phyloP scores from a whole-genome alignment of 2,329 filamentous ascomycete species.

The Myriosclerotinia scirpicola region DNA sequence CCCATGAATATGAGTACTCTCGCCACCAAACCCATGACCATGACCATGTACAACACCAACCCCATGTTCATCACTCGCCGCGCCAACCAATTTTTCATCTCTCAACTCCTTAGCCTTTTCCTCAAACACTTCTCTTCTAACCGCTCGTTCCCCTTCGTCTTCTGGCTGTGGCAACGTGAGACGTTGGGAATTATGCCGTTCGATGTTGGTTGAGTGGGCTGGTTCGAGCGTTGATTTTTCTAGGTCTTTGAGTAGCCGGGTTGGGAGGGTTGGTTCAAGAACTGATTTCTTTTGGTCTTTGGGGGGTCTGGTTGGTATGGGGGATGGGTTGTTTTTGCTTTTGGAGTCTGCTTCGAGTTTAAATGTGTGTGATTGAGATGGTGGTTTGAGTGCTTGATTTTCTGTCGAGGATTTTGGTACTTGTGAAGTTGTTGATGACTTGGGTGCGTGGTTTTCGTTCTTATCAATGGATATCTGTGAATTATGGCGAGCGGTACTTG shows the following conservation, averaged over 20 bases:
- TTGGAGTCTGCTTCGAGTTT: not conserved
- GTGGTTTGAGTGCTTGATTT: not conserved
- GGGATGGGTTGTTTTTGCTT: not conserved
- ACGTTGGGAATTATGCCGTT: slow-evolving; percentile 31
- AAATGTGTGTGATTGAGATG: not conserved
- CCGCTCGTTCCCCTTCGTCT: slow-evolving; percentile 47
- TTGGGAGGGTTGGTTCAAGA: not conserved
- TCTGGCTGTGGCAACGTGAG: slow-evolving; percentile 35
- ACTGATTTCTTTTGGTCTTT: not conserved
- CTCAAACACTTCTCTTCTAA: slow-evolving; percentile 51
- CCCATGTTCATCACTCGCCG: slow-evolving; percentile 26
- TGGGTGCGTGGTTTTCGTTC: not conserved
- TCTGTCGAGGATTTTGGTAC: too few species aligned
- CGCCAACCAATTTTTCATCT: slow-evolving; percentile 53
- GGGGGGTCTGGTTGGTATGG: not conserved
- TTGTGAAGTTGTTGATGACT: not conserved
- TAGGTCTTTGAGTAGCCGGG: not conserved
- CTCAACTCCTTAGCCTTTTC: slow-evolving; percentile 55
- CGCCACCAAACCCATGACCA: not conserved
- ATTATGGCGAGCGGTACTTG: slow-evolving; percentile 11
- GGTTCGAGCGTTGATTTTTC: not conserved
- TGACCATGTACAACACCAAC: not conserved
- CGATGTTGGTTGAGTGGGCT: slow-evolving; percentile 28
- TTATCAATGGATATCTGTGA: not conserved
- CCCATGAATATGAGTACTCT: not conserved